Evolutionary conservation across 192 early-diverging fungal genomes (phyloP).

Genomic region (Umbelopsis sp.): DNA sequence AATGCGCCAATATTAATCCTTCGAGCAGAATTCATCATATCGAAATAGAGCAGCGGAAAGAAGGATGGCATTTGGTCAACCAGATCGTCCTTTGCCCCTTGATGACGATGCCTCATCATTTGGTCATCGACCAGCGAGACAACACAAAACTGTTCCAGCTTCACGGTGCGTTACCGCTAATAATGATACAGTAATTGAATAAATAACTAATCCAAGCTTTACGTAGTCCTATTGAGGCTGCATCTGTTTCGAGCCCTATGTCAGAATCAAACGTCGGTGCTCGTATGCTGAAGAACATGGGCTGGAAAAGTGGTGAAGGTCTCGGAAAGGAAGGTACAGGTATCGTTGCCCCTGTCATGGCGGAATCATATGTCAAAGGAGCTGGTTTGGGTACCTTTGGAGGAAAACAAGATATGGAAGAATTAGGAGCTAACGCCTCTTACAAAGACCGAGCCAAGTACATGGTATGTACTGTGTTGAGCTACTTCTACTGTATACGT

Average conservation of each 20-base stretch:
- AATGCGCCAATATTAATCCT: not conserved
- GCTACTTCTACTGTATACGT: not conserved
- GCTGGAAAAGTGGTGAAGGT: slow-evolving; percentile 86
- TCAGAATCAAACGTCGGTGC: slow-evolving; percentile 63
- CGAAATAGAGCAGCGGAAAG: slow-evolving; percentile 68
- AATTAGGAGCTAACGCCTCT: not conserved
- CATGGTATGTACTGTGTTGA: slow-evolving; percentile 19
- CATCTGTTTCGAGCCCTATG: slow-evolving; percentile 33
- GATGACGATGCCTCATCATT: not conserved
- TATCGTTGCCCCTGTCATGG: slow-evolving; percentile 86
- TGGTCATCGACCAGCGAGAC: not conserved
- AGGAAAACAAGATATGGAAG: slow-evolving; percentile 18
- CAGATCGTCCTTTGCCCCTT: slow-evolving; percentile 42
- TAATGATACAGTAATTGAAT: too few relatives aligned
- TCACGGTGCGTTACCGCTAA: not conserved
- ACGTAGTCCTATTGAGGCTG: slow-evolving; percentile 13
- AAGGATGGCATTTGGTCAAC: slow-evolving; percentile 59
- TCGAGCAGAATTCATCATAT: slow-evolving; percentile 33
- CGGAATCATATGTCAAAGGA: slow-evolving; percentile 55
- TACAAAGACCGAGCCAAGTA: slow-evolving; percentile 28
- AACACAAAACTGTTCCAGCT: not conserved
- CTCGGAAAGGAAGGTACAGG: slow-evolving; percentile 85
- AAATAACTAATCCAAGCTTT: not conserved
- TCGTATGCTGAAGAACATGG: slow-evolving; percentile 84
- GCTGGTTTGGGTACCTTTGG: slow-evolving; percentile 47